Evolutionary conservation across 768 basidiomycete genomes (phyloP), one percentile per base, ranked within the genome.

Genomic region (Crassisporium funariophilum): DNA sequence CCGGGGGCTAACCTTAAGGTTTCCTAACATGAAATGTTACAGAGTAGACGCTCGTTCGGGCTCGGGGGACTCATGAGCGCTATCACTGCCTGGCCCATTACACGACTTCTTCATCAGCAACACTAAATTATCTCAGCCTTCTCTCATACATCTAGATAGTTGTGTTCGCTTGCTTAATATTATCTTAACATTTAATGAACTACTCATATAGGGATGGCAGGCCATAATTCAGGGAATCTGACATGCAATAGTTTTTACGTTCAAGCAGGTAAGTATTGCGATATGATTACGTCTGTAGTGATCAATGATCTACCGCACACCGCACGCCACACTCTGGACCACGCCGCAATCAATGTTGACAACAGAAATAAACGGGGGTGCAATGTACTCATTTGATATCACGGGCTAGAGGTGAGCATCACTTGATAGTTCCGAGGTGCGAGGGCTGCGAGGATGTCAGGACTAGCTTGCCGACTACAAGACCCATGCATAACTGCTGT

Each of bases 1-100:
- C 48, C 76, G 76, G 50, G 74, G 71, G 47, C 74, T 90, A 23
- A 76, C 75, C 49, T 63, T 90, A 57, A 78, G 79, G 64, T 87
- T 88, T 54, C 87, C 87, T n/a, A 78, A 77, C 57, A 72, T 75
- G 68, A 73, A 75, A 38, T 75, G 71, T 49, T 62, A 71, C 46
- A 67, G 73, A 55, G 69, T 75, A 22, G 75, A 77, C 50, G 59
- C 64, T 45, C 70, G 64, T 36, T 70, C 73, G 21, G 64, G 68
- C 53, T 76, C 75, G 47, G 69, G 69, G 29, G 71, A 73, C 33
- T 70, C 72, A 44, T 74, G 56, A 62, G 36, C 41, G 34, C 37
- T 24, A 45, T 41, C 21, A 41, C 44, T 49, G 25, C 46, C 36
- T 29, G 46, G n/a, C n/a, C n/a, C n/a, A n/a, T n/a, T n/a, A n/a